Evolutionary conservation across 2,329 filamentous ascomycete species (phyloP), one percentile per base, ranked within the genome.

Genomic region (Aspergillus melleus): DNA sequence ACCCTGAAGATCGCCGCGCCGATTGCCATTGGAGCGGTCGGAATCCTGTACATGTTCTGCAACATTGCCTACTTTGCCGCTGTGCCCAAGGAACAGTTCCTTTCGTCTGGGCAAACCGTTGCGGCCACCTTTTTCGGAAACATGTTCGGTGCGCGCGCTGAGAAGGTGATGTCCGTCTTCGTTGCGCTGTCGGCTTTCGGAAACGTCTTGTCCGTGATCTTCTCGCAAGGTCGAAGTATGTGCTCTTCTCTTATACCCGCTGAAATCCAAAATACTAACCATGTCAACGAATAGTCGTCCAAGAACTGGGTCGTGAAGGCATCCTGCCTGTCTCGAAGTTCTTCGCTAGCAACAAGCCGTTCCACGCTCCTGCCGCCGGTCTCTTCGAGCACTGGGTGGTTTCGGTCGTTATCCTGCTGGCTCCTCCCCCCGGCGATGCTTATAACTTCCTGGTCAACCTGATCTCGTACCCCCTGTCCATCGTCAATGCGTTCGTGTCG

Each of bases 291-390:
- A 36, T 14, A 76, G 73, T 77, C 58, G 71, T 77, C 49, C 77
- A 79, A 62, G 88, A 90, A 71, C 78, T 91, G 49, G 89, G 85
- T 0, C 89, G 89, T 67, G 88, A 91, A 67, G 88, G 88, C 0
- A 77, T 91, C 5, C 68, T 91, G 14, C 89, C 89, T 0, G 88
- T 83, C 57, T 86, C 85, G 61, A 80, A 80, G 2, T 84, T 91
- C 70, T 90, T 86, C 85, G 88, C 88, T 0, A 89, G 86, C 3
- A 88, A 87, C 68, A 85, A 83, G 73, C 89, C 88, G 0, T 88
- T 87, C 62, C 86, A 87, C 58, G 83, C 88, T 0, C 88, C 88
- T 0, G 81, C 85, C n/a, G 78, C 85, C 6, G 75, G 75, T 11
- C 67, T 79, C 10, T 84, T 90, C 65, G 79, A 90, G 20, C 88